These are phyloP conservation scores for Leccinum arenicola DNA, from an alignment of 768 basidiomycete species.

Conservation along the genomic window DNA sequence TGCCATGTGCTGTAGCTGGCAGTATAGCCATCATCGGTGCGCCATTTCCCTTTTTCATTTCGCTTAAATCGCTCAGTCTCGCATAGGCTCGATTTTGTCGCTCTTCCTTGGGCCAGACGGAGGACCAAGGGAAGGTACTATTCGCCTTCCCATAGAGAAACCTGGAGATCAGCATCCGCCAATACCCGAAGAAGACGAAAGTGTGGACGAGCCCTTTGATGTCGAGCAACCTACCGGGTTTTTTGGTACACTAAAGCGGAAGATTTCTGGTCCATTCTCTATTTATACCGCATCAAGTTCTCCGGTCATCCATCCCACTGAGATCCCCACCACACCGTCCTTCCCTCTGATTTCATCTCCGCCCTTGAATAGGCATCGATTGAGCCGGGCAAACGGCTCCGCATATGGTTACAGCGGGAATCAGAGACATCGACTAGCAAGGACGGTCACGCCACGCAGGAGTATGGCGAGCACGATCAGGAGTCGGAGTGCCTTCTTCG, in stretches of 20 bases:
- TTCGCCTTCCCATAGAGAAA: slow-evolving; percentile 83
- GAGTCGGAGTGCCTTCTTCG: slow-evolving; percentile 47
- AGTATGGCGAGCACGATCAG: slow-evolving; percentile 54
- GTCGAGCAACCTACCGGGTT: slow-evolving; percentile 35
- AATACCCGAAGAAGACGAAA: slow-evolving; percentile 70
- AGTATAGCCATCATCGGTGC: slow-evolving; percentile 69
- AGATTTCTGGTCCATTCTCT: slow-evolving; percentile 54
- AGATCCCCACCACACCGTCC: slow-evolving; percentile 35
- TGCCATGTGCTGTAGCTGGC: slow-evolving; percentile 81
- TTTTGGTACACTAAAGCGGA: slow-evolving; percentile 43
- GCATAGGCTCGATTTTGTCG: slow-evolving; percentile 75
- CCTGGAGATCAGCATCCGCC: slow-evolving; percentile 38
- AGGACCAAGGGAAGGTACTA: slow-evolving; percentile 82
- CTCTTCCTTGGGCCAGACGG: slow-evolving; percentile 91
- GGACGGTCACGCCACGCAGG: slow-evolving; percentile 45
- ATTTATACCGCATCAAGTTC: slow-evolving; percentile 56
- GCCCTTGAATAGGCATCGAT: slow-evolving; percentile 41
- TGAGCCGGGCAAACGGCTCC: slow-evolving; percentile 66
- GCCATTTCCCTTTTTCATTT: background rate
- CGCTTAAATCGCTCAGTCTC: background rate
- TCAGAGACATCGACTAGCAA: slow-evolving; percentile 53
- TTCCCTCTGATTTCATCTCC: slow-evolving; percentile 47
- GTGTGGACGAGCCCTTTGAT: slow-evolving; percentile 44
- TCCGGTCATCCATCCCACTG: slow-evolving; percentile 37
- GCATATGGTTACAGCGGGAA: slow-evolving; percentile 73